Conservation (phyloP, 2,329 filamentous ascomycete species). For the Amesomyces nigricolor region DNA sequence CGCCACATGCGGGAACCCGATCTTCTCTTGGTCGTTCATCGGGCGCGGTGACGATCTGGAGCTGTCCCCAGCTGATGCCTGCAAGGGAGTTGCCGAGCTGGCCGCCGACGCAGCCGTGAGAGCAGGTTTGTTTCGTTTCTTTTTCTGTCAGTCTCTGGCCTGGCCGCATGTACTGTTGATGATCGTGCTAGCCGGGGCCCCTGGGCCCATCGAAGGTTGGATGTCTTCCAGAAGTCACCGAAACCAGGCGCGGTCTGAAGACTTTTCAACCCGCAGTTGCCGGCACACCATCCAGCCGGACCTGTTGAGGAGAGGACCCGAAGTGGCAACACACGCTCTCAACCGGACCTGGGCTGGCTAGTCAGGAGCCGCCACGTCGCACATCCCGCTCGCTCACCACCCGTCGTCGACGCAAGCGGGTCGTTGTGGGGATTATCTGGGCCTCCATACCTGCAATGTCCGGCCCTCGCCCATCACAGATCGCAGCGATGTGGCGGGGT, state of each 20-base stretch:
- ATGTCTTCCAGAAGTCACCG: conserved; percentile 10
- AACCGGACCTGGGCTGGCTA: conserved; percentile 16
- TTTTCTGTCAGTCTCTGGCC: not conserved
- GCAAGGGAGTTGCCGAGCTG: conserved; percentile 5
- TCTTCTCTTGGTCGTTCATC: conserved; percentile 12
- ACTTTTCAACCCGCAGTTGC: not conserved
- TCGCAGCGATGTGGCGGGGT: conserved; percentile 11
- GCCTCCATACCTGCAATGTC: not conserved
- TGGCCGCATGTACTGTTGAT: not conserved
- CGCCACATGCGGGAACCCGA: conserved; percentile 7
- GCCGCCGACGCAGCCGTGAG: conserved; percentile 4
- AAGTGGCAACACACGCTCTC: conserved; percentile 5
- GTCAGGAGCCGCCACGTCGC: conserved; percentile 26
- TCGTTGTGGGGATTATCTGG: conserved; percentile 13
- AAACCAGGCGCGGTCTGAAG: conserved; percentile 1
- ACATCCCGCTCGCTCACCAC: conserved; percentile 17
- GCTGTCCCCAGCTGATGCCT: conserved; percentile 4
- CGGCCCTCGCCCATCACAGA: conserved; percentile 1
- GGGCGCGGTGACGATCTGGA: conserved; percentile 11
- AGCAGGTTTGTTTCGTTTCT: not conserved
- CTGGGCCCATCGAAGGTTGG: conserved; percentile 3
- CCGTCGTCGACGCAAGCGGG: conserved; percentile 8
- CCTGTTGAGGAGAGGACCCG: not conserved
- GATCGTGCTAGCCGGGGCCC: not conserved
- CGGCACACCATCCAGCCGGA: conserved; percentile 15